A percentile compares a stretch with the other conserved stretches of the same genome.
phyloP scores from a whole-genome alignment of 306 rosid species.

The Styphnolobium japonicum region DNA sequence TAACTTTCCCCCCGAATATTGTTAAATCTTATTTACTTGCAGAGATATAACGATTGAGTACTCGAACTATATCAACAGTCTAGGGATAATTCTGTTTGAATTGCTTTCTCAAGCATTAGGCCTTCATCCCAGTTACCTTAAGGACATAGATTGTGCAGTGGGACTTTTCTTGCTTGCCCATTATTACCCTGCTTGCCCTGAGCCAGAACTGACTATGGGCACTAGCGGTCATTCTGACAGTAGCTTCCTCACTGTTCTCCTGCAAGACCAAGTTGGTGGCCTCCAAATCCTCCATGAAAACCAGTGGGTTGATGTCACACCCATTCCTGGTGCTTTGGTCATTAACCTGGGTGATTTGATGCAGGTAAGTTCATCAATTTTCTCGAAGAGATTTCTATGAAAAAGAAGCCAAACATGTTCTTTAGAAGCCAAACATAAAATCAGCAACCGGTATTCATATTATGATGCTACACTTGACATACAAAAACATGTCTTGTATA shows the following conservation, averaged over 20 bases:
- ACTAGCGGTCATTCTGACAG: slow-evolving; percentile 1
- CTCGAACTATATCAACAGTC: neutral
- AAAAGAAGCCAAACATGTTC: neutral
- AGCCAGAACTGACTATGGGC: slow-evolving; percentile 2
- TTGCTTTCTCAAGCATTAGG: slow-evolving; percentile 28
- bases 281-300: slow-evolving; percentile 16
- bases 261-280: slow-evolving; percentile 19
- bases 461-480: too few relatives aligned
- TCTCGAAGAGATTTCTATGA: neutral
- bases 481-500: too few relatives aligned
- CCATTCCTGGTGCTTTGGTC: neutral
- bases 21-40: neutral
- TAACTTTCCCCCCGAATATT: too few relatives aligned
- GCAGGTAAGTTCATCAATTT: neutral
- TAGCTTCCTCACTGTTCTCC: slow-evolving; percentile 19
- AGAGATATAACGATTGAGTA: slow-evolving; percentile 4
- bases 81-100: neutral
- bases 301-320: slow-evolving; percentile 17
- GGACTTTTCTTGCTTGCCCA: slow-evolving; percentile 12
- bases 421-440: too few relatives aligned
- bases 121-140: slow-evolving; percentile 4
- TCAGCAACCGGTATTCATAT: too few relatives aligned
- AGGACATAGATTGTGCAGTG: slow-evolving; percentile 18
- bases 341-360: slow-evolving; percentile 10
- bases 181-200: slow-evolving; percentile 19